Percentiles rank a stretch among this genome's conserved stretches.
Conservation (phyloP, 805 yeast species). For the Yarrowia alimentaria region DNA sequence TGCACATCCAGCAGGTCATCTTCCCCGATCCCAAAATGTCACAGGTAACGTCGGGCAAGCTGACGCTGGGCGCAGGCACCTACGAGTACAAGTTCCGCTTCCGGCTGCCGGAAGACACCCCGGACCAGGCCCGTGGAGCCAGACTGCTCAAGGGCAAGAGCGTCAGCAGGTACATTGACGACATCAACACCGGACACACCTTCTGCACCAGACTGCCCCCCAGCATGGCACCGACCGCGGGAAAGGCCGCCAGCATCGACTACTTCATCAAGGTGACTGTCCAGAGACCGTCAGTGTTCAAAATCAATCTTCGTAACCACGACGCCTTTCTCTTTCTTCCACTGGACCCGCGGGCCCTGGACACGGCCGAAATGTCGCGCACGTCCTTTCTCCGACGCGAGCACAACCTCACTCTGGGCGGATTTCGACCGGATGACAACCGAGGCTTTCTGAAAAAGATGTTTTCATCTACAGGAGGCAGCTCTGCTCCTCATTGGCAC, state of each 20-base stretch:
- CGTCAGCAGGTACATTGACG: constrained; percentile 22
- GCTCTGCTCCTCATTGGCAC: constrained; percentile 21
- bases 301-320: constrained; percentile 47
- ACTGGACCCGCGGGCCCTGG: constrained; percentile 35
- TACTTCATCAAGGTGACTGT: constrained; percentile 64
- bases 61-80: constrained; percentile 40
- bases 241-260: constrained; percentile 39
- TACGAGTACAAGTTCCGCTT: constrained; percentile 41
- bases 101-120: constrained; percentile 37
- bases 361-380: constrained; percentile 33
- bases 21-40: constrained; percentile 41
- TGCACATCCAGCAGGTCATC: constrained; percentile 37
- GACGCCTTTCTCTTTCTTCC: constrained; percentile 59
- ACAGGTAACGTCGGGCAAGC: constrained; percentile 31
- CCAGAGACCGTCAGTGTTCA: constrained; percentile 50
- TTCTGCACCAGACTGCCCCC: constrained; percentile 37
- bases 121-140: constrained; percentile 20
- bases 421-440: constrained; percentile 22
- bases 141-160: constrained; percentile 17
- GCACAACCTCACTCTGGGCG: constrained; percentile 30
- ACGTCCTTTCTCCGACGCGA: constrained; percentile 45
- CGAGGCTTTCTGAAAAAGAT: constrained; percentile 28
- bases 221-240: constrained; percentile 36
- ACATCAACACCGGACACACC: constrained; percentile 14
- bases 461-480: constrained; percentile 30